Evolutionary conservation across 495 filamentous ascomycete genomes (phyloP).

Genomic region (Aspergillus hancockii): DNA sequence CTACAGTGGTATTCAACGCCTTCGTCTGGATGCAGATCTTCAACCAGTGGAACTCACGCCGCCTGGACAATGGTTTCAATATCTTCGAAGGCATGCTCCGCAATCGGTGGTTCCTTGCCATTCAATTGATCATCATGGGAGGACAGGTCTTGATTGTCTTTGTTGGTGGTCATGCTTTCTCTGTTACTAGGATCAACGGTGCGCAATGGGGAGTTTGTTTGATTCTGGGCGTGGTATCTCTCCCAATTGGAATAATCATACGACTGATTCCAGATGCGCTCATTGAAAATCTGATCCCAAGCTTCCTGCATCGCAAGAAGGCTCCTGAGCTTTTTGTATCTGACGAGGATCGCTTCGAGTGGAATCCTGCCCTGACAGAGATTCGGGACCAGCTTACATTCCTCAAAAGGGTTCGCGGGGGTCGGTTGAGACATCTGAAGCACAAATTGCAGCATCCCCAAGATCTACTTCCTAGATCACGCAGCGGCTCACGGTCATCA

Average conservation of each 20-base stretch:
- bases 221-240: slow-evolving; percentile 66
- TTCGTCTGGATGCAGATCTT: slow-evolving; percentile 97
- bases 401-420: slow-evolving; percentile 73
- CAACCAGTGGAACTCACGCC: slow-evolving; percentile 83
- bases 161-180: slow-evolving; percentile 72
- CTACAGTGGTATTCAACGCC: slow-evolving; percentile 83
- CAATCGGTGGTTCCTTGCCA: slow-evolving; percentile 82
- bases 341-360: slow-evolving; percentile 71
- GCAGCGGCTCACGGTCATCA: slow-evolving; percentile 58
- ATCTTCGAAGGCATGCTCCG: slow-evolving; percentile 80
- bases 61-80: slow-evolving; percentile 87
- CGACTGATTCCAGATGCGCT: slow-evolving; percentile 74
- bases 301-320: slow-evolving; percentile 48
- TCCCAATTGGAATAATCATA: slow-evolving; percentile 72
- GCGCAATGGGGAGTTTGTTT: slow-evolving; percentile 75
- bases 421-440: slow-evolving; percentile 81
- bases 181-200: slow-evolving; percentile 59
- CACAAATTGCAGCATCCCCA: slow-evolving; percentile 84
- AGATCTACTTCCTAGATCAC: slow-evolving; percentile 66
- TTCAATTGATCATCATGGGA: slow-evolving; percentile 80
- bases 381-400: slow-evolving; percentile 79
- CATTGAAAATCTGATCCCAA: slow-evolving; percentile 55
- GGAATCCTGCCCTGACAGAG: slow-evolving; percentile 62
- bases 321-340: slow-evolving; percentile 59
- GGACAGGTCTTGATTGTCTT: slow-evolving; percentile 80